Percentiles rank a stretch among this genome's conserved stretches.
Evolutionary conservation across 805 yeast genomes (phyloP).

Genomic region (Nakazawaea pomicola): DNA sequence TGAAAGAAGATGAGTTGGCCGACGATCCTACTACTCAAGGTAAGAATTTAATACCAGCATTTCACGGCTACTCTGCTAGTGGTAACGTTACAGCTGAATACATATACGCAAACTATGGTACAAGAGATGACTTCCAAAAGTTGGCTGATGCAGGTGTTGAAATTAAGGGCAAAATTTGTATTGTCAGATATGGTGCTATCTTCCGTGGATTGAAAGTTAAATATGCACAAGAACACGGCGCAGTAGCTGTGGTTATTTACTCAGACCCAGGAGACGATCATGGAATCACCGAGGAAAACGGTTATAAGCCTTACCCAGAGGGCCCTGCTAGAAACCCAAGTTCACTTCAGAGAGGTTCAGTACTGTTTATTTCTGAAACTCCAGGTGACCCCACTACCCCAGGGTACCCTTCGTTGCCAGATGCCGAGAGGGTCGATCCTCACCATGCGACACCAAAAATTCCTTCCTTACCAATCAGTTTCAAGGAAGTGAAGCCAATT

Average conservation of each 20-base stretch:
- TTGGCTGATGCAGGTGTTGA: conserved; percentile 37
- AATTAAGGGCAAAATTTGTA: conserved; percentile 46
- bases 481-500: conserved; percentile 50
- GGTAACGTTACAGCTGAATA: conserved; percentile 58
- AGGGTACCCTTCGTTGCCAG: conserved; percentile 41
- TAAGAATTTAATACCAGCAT: conserved; percentile 50
- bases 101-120: conserved; percentile 60
- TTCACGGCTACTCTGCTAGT: conserved; percentile 64
- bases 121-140: conserved; percentile 42
- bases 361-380: conserved; percentile 6
- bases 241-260: conserved; percentile 54
- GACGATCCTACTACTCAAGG: conserved; percentile 39
- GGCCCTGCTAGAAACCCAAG: conserved; percentile 71
- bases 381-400: conserved; percentile 73
- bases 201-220: conserved; percentile 67
- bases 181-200: conserved; percentile 55
- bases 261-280: conserved; percentile 35
- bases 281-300: conserved; percentile 39
- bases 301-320: conserved; percentile 51
- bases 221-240: conserved; percentile 61
- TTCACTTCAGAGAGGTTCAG: conserved; percentile 60
- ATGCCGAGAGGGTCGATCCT: conserved; percentile 40
- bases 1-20: conserved; percentile 41
- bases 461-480: conserved; percentile 58
- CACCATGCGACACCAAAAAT: conserved; percentile 45